phyloP scores from a whole-genome alignment of 2,329 filamentous ascomycete species.

The Cercospora citrullina region DNA sequence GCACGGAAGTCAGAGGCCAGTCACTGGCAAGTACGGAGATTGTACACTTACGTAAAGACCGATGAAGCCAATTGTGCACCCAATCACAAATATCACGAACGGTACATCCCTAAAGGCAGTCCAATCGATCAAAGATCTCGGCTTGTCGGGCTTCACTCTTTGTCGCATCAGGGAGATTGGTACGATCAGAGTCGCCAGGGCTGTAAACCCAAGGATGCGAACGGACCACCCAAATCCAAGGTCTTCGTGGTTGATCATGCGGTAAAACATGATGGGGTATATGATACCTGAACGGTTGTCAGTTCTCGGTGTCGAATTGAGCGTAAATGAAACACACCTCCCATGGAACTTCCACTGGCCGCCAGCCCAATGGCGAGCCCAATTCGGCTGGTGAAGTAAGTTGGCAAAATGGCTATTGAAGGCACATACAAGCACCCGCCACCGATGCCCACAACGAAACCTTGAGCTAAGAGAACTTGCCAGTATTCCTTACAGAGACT shows the following conservation, averaged over 20 bases:
- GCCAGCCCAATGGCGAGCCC: constrained; percentile 50
- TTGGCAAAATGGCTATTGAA: constrained; percentile 49
- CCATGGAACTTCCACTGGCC: constrained; percentile 47
- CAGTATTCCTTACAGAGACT: constrained; percentile 50
- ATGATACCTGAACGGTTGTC: constrained; percentile 31
- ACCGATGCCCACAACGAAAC: constrained; percentile 51
- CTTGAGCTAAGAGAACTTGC: constrained; percentile 54
- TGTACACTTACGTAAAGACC: constrained; percentile 40
- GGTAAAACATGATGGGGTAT: constrained; percentile 42
- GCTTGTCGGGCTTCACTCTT: constrained; percentile 41
- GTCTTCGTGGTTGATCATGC: constrained; percentile 28
- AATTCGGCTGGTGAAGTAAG: constrained; percentile 50
- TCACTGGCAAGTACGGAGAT: neutral
- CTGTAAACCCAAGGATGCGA: constrained; percentile 39
- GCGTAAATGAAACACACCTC: neutral
- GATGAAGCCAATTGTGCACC: constrained; percentile 43
- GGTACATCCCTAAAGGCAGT: constrained; percentile 44
- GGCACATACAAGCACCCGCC: constrained; percentile 48
- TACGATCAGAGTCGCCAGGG: constrained; percentile 35
- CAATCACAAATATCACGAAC: constrained; percentile 41
- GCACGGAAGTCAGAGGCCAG: neutral
- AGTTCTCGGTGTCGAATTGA: neutral
- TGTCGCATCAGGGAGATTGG: constrained; percentile 37
- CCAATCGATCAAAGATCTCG: constrained; percentile 43
- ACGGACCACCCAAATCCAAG: constrained; percentile 38